Evolutionary conservation across 2,329 filamentous ascomycete genomes (phyloP), one percentile per base, ranked within the genome.

Genomic region (Alternaria sp.): DNA sequence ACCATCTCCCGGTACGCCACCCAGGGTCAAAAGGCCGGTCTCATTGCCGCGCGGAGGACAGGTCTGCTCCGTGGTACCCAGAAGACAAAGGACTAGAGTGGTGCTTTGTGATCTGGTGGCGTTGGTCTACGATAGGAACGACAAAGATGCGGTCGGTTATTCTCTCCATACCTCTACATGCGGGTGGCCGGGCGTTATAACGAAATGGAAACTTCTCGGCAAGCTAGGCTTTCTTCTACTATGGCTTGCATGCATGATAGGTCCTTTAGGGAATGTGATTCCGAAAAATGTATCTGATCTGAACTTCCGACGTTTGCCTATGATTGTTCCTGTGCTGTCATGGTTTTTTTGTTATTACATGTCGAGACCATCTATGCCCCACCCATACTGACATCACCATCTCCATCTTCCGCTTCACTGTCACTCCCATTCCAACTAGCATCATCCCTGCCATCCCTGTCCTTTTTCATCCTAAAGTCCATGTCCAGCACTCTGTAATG

Each of bases 1-100:
- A 99, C 95, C 83, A 99, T 99, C 86, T 97, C 93, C 78, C 91
- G 95, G 84, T 97, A 97, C 87, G 95, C 95, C 80, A 91, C 90
- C 83, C 91, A 93, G 85, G 95, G 95, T 92, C 95, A 99, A 88
- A 99, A 99, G 90, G 95, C 95, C 80, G 95, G 95, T 97, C 94
- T 99, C 82, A 99, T 99, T 87, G 95, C 95, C 85, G 95, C 95
- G 85, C 90, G 95, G 85, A 92, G 96, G 89, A 99, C 95, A 84
- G 95, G 95, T 97, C 90, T 99, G 86, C 90, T 99, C 83, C 94
- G 95, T 87, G 95, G 95, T 97, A 98, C 95, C 82, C 95, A 99
- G 88, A 99, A 99, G 92, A 93, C 89, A 83, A 99, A 99, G 93
- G 96, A 99, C 62, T 81, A 80, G 71, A 71, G 64, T 70, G 68